These are phyloP conservation scores for Globisporangium iwayamae DNA, from an alignment of 352 stramenopile species.

Conservation along the genomic window DNA sequence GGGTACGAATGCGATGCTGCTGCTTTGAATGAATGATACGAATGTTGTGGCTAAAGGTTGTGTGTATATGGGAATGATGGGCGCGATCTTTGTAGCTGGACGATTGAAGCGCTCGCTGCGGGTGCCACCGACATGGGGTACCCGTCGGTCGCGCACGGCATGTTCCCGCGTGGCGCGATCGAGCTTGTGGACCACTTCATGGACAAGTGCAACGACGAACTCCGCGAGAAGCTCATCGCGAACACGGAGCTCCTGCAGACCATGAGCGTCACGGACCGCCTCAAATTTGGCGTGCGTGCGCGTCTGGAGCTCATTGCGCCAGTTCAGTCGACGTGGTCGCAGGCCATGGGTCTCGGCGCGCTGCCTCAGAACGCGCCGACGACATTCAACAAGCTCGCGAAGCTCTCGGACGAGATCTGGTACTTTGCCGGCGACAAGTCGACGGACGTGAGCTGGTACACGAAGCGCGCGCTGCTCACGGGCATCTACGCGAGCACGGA, in stretches of 20 bases:
- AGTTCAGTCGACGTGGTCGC: conserved; percentile 58
- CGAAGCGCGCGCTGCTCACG: conserved; percentile 76
- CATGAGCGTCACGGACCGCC: conserved; percentile 71
- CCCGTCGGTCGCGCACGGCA: conserved; percentile 78
- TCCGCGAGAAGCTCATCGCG: conserved; percentile 53
- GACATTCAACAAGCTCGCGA: conserved; percentile 67
- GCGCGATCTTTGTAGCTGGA: conserved; percentile 47
- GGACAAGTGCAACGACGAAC: conserved; percentile 60
- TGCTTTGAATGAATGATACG: neutral
- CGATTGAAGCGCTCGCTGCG: conserved; percentile 64
- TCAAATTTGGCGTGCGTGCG: conserved; percentile 76
- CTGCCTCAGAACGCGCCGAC: conserved; percentile 67
- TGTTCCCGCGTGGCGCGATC: conserved; percentile 73
- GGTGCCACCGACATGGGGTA: conserved; percentile 64
- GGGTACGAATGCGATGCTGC: conserved; percentile 29
- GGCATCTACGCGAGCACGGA: conserved; percentile 81
- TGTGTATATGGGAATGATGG: conserved; percentile 2
- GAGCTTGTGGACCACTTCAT: conserved; percentile 86
- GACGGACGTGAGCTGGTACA: conserved; percentile 83
- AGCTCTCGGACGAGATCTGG: conserved; percentile 83
- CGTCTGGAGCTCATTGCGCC: conserved; percentile 65
- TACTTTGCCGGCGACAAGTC: conserved; percentile 86
- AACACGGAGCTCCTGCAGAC: conserved; percentile 58
- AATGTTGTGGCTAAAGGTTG: conserved; percentile 9
- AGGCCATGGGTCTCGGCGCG: conserved; percentile 79